Base-by-base conservation (phyloP, 192 early-diverging fungal species). In the Neocallimastix lanati region DNA sequence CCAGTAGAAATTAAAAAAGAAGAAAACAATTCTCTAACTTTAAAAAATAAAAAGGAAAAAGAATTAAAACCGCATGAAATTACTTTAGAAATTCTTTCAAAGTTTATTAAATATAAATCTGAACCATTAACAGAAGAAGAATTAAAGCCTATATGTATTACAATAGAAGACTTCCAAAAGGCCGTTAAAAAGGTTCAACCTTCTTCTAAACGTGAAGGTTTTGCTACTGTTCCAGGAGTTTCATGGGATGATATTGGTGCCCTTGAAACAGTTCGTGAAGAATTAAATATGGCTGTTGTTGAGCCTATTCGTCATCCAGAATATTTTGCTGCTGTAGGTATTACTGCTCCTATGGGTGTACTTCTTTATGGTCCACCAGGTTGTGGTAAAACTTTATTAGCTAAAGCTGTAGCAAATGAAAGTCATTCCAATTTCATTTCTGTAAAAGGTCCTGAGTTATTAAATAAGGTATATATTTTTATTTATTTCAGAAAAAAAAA, bases 191-290 rank as follows among this genome's bases (percentile, higher is more conserved):
- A 95, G 80, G 97, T 99, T 0, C 96, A 98, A 84, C 97, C 97
- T 11, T 95, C 94, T 7, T 91, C 96, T 28, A 97, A 99, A 81
- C 94, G 97, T 81, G 97, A 99, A 84, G 97, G 97, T 12, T 99
- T 99, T 86, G 96, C 97, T 0, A 98, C 97, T 0, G 95, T 97
- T 0, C 96, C 97, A 0, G 97, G 93, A 77, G 94, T 98, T 12
- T 89, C 93, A 2, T 99, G 97, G 97, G 93, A 93, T 29, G 95
- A 98, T 82, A 94, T 99, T 88, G 97, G 97, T 38, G 97, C 96
- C 0, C 85, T 99, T 76, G 81, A 83, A 29, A 85, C 83, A 76
- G 91, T 99, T 5, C 92, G 96, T 37, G 94, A 96, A 78, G 97
- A 97, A 82, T 86, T 99, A 78, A 91, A 93, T 78, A 96, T 96